Percentiles rank a stretch among this genome's conserved stretches.
phyloP scores from a whole-genome alignment of 1,284 basidiomycete genomes.

The Phlebopus sp. region DNA sequence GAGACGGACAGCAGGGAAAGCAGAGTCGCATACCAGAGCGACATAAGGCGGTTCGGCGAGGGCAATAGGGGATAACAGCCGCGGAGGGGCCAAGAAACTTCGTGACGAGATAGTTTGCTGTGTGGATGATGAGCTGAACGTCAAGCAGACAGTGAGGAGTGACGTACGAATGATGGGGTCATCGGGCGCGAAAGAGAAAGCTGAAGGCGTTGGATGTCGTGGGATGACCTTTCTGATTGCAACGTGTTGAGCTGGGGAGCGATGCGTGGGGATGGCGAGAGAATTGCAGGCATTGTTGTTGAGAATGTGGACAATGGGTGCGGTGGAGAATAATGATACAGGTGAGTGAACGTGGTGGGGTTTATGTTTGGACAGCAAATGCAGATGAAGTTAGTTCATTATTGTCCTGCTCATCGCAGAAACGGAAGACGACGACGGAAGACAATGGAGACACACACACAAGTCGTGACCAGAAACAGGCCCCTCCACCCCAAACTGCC shows the following conservation, averaged over 20 bases:
- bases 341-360: constrained; percentile 17
- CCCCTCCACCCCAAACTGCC: constrained; percentile 15
- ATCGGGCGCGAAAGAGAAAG: neutral
- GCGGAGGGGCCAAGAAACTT: constrained; percentile 20
- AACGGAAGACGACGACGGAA: constrained; percentile 17
- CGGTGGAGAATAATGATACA: constrained; percentile 25
- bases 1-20: neutral
- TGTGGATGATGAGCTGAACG: constrained; percentile 6
- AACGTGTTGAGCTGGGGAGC: constrained; percentile 12
- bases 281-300: constrained; percentile 30
- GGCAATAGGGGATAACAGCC: constrained; percentile 33
- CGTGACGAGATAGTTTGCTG: constrained; percentile 17
- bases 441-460: constrained; percentile 21
- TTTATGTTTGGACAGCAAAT: constrained; percentile 15
- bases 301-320: constrained; percentile 8
- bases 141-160: neutral
- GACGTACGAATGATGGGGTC: constrained; percentile 1
- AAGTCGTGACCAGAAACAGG: constrained; percentile 6
- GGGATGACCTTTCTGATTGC: constrained; percentile 11
- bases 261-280: constrained; percentile 30
- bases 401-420: constrained; percentile 13
- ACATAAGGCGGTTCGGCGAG: constrained; percentile 23
- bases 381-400: constrained; percentile 8
- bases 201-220: constrained; percentile 7
- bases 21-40: constrained; percentile 21